Conservation (phyloP, 73 alveolate species). For the Tetrahymena thermophila region DNA sequence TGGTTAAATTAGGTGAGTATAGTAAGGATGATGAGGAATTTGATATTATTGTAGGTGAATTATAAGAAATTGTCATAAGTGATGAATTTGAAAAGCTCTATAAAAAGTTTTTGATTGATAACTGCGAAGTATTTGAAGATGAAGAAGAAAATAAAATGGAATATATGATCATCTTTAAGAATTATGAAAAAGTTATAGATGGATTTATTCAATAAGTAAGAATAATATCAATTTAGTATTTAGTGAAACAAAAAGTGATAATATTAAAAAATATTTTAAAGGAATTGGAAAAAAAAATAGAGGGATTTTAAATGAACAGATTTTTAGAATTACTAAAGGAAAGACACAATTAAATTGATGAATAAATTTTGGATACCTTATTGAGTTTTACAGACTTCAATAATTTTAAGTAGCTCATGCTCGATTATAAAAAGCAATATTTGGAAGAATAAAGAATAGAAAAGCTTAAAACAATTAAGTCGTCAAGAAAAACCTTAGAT, state of each 20-base stretch:
- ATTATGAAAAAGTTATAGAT: neutral
- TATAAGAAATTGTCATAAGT: neutral
- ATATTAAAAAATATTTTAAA: neutral
- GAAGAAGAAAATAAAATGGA: neutral
- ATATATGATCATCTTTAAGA: neutral
- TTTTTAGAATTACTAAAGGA: neutral
- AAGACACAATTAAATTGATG: neutral
- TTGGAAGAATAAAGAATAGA: neutral
- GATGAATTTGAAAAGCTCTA: neutral
- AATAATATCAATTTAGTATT: neutral
- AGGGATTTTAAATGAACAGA: neutral
- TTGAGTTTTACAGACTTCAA: slow-evolving; percentile 1
- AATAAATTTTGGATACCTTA: neutral
- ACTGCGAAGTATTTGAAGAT: neutral
- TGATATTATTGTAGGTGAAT: neutral
- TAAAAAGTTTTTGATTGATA: neutral
- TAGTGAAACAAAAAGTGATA: neutral
- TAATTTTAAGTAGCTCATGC: neutral
- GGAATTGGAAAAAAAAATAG: neutral
- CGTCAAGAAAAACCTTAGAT: neutral
- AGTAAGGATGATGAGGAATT: neutral
- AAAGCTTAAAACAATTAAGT: neutral
- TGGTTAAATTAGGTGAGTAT: neutral
- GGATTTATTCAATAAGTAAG: neutral
- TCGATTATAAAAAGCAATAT: neutral